Base-by-base conservation (phyloP, 176 grass and related monocot genomes). In the Avena atlantica region DNA sequence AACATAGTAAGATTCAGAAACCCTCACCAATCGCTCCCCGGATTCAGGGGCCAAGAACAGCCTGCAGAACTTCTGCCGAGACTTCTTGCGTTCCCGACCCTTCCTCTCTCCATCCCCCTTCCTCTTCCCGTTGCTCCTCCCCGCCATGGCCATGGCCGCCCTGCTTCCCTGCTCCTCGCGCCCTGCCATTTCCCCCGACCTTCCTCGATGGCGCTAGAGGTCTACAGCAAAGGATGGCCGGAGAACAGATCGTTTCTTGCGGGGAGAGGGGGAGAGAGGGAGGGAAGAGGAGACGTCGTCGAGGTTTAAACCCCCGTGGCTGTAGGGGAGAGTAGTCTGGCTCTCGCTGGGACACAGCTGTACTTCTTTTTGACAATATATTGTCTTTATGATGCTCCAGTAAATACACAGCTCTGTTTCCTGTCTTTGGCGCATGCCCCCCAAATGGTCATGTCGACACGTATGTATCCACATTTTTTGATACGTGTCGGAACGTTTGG, bases 11-110 rank as follows among this genome's bases (percentile, higher is more conserved):
- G 29, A 57, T 44, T 70, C 9, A 65, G 84, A 8, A 51, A 29
- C 57, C 76, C 62, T 73, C 79, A 90, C 91, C 88, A 93, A 44
- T n/a, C 51, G 61, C 52, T 93, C 45, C 37, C 23, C 1, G 0
- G 61, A 90, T 29, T 82, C 71, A 6, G n/a, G 0, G 23, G 82
- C 64, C 25, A 78, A 76, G 77, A 90, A 87, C 58, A 74, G 4
- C 70, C 9, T 51, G 45, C 47, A 2, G 21, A 74, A 74, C 44
- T 70, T 3, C 15, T 42, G 34, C 34, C 67, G 34, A 70, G 10
- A n/a, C 19, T 59, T 0, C 8, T n/a, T 8, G 57, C 2, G 8
- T 59, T 21, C 20, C 57, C 9, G 6, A 7, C 9, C 56, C 6
- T 20, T 20, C 56, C 6, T 19, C 16, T 57, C 31, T 4, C 31